Evolutionary conservation across 345 rosid genomes (phyloP).

Genomic region (Dipteronia sinensis): DNA sequence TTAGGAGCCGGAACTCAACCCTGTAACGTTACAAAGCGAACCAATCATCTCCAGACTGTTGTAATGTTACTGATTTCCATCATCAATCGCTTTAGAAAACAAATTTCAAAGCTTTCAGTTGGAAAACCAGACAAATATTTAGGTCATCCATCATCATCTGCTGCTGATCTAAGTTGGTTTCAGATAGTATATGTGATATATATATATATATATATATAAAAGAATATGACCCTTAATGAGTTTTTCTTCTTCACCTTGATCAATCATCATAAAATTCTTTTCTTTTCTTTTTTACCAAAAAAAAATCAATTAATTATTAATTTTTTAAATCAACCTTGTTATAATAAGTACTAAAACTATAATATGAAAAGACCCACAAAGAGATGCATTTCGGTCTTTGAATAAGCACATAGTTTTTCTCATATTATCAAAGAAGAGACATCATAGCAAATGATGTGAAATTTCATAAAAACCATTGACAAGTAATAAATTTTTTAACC

Average conservation of each 20-base stretch:
- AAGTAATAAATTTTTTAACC: not conserved
- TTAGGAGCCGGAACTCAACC: not conserved
- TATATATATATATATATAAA: no score
- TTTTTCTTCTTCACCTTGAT: no score
- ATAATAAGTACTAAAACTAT: not conserved
- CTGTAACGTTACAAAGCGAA: no score
- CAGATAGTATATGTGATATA: not conserved
- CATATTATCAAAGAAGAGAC: not conserved
- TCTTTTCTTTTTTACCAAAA: no score
- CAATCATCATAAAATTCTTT: no score
- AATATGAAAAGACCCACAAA: not conserved
- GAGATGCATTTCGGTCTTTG: not conserved
- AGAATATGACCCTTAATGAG: no score
- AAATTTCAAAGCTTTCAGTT: not conserved
- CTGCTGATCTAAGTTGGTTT: not conserved
- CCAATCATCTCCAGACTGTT: no score
- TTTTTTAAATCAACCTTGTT: not conserved
- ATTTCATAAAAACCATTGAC: slow-evolving; percentile 1
- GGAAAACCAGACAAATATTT: not conserved
- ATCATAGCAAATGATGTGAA: not conserved
- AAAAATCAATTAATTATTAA: no score
- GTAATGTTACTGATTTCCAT: no score
- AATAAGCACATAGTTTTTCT: not conserved
- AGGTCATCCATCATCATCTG: slow-evolving; percentile 2
- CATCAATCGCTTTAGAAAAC: not conserved